Percentiles rank a stretch among this genome's conserved stretches.
Evolutionary conservation across 345 rosid genomes (phyloP).

Genomic region (Passiflora organensis): DNA sequence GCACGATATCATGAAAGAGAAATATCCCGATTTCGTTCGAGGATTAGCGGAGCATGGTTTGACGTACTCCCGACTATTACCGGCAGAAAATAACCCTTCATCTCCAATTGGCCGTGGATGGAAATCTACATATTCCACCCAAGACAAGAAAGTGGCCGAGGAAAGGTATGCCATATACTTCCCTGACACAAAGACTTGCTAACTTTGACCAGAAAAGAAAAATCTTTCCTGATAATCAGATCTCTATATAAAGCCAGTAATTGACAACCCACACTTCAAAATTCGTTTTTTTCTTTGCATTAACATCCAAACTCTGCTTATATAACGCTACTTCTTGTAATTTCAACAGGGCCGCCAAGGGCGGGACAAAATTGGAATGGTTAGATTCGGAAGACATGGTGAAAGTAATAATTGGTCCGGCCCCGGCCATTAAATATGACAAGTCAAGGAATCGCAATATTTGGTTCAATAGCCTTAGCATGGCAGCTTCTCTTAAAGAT

Average conservation of each 20-base stretch:
- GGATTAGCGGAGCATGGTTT: constrained; percentile 65
- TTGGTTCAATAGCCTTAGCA: constrained; percentile 70
- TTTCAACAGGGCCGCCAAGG: constrained; percentile 56
- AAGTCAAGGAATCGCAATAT: constrained; percentile 58
- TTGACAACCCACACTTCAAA: too few relatives aligned
- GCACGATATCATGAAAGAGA: constrained; percentile 64
- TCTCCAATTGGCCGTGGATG: constrained; percentile 90
- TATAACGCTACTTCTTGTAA: too few relatives aligned
- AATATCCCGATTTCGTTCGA: constrained; percentile 58
- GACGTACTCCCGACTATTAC: constrained; percentile 57
- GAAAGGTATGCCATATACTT: constrained; percentile 58
- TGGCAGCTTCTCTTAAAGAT: constrained; percentile 81
- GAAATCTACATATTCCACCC: constrained; percentile 82
- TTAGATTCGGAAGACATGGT: constrained; percentile 48
- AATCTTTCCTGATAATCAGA: too few relatives aligned
- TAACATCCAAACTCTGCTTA: too few relatives aligned
- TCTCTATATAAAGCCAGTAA: too few relatives aligned
- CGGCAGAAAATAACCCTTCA: constrained; percentile 71
- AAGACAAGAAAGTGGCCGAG: constrained; percentile 60
- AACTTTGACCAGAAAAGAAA: too few relatives aligned
- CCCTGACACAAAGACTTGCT: too few relatives aligned
- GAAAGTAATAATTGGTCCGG: constrained; percentile 75
- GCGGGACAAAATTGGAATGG: constrained; percentile 85
- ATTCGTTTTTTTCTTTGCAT: too few relatives aligned
- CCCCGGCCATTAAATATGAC: constrained; percentile 66